Conservation (phyloP, 805 yeast species). For the Saccharomycopsis olivae region DNA sequence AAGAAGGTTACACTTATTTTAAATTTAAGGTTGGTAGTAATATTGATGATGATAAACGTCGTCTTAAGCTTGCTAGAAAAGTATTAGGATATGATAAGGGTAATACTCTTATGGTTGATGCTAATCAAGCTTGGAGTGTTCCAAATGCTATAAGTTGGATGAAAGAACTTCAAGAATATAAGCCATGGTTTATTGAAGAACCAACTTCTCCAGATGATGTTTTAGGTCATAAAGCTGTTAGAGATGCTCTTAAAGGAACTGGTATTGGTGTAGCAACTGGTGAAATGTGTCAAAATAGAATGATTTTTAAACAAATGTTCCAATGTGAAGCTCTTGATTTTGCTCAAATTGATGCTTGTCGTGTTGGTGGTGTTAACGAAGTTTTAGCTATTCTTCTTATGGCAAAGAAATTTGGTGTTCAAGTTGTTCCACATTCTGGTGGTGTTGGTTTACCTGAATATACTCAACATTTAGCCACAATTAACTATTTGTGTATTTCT, state of each 20-base stretch:
- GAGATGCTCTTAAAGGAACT: slow-evolving; percentile 23
- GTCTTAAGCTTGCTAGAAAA: slow-evolving; percentile 30
- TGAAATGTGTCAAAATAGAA: slow-evolving; percentile 27
- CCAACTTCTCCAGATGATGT: slow-evolving; percentile 29
- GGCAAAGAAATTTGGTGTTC: slow-evolving; percentile 26
- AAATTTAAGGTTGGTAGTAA: slow-evolving; percentile 33
- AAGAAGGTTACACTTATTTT: slow-evolving; percentile 30
- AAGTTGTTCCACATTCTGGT: slow-evolving; percentile 28
- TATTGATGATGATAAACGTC: slow-evolving; percentile 27
- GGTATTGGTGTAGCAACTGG: slow-evolving; percentile 28
- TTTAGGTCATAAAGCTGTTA: slow-evolving; percentile 24
- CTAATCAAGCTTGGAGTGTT: slow-evolving; percentile 28
- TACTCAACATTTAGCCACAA: slow-evolving; percentile 27
- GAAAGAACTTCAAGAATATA: slow-evolving; percentile 22
- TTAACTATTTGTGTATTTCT: slow-evolving; percentile 23
- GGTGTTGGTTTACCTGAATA: slow-evolving; percentile 28
- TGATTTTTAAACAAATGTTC: slow-evolving; percentile 26
- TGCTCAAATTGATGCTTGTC: slow-evolving; percentile 26
- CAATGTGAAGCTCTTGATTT: slow-evolving; percentile 24
- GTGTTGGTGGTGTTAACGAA: slow-evolving; percentile 28
- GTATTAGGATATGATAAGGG: slow-evolving; percentile 30
- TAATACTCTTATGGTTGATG: slow-evolving; percentile 25
- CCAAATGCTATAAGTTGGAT: slow-evolving; percentile 27
- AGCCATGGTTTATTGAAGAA: slow-evolving; percentile 28
- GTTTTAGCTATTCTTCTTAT: slow-evolving; percentile 25